Conservation (phyloP, 2,329 filamentous ascomycete genomes). For the Fusarium sp. region DNA sequence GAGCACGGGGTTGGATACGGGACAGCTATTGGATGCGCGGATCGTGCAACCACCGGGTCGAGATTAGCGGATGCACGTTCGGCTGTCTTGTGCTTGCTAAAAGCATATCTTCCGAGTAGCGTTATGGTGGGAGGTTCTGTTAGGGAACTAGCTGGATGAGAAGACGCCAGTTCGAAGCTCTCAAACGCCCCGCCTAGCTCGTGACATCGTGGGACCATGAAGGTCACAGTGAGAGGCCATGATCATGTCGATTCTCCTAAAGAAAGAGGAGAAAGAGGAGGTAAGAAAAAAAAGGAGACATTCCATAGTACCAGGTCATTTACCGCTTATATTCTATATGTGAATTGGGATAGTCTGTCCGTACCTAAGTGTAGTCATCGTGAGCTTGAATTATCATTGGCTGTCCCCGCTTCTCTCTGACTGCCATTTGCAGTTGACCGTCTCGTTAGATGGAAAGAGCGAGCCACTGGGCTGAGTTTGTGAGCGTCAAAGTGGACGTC, state of each 20-base stretch:
- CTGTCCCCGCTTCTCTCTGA: slow-evolving; percentile 34
- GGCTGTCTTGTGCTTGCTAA: slow-evolving; percentile 6
- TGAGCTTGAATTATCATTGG: slow-evolving; percentile 6
- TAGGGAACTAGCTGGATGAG: slow-evolving; percentile 18
- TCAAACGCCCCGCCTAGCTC: slow-evolving; percentile 21
- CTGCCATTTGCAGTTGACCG: slow-evolving; percentile 37
- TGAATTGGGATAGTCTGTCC: background rate
- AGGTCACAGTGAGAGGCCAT: slow-evolving; percentile 3
- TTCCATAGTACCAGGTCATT: slow-evolving; percentile 17
- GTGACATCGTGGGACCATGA: slow-evolving; percentile 30
- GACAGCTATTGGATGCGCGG: slow-evolving; percentile 47
- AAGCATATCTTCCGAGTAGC: background rate
- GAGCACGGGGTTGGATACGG: slow-evolving; percentile 49
- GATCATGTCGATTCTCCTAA: background rate
- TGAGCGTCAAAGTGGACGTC: slow-evolving; percentile 36
- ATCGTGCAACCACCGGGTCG: slow-evolving; percentile 35
- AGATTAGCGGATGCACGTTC: slow-evolving; percentile 47
- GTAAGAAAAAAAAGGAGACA: slow-evolving; percentile 7
- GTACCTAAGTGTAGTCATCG: background rate
- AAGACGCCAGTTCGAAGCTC: background rate
- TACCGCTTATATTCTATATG: slow-evolving; percentile 14
- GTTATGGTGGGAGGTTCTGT: background rate
- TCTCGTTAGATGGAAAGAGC: slow-evolving; percentile 14
- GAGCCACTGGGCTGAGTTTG: slow-evolving; percentile 27
- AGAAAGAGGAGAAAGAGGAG: slow-evolving; percentile 23